Percentiles rank a stretch among this genome's conserved stretches.
phyloP scores from a whole-genome alignment of 192 early-diverging fungal species.

The Spizellomyces sp. region DNA sequence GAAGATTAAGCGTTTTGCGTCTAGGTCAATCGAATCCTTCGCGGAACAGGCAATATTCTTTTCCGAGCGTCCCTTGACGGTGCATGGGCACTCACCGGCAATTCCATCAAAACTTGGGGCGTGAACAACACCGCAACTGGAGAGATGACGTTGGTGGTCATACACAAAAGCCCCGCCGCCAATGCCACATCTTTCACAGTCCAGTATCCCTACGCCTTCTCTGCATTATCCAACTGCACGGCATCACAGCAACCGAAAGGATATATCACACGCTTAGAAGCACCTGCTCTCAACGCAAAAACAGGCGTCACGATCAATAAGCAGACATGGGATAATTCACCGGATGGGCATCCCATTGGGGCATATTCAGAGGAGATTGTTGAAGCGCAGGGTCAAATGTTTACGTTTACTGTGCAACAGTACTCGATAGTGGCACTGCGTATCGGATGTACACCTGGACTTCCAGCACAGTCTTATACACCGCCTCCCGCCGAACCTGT shows the following conservation, averaged over 20 bases:
- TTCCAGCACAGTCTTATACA: background rate
- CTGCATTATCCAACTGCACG: background rate
- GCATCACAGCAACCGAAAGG: conserved; percentile 4
- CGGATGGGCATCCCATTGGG: conserved; percentile 8
- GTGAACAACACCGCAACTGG: conserved; percentile 9
- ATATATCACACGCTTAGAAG: conserved; percentile 7
- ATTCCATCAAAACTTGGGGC: conserved; percentile 24
- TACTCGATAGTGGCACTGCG: conserved; percentile 9
- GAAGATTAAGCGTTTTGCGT: background rate
- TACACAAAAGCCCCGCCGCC: conserved; percentile 6
- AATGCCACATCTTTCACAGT: background rate
- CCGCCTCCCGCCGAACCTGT: no score
- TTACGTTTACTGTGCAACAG: background rate
- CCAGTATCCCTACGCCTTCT: background rate
- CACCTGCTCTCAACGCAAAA: conserved; percentile 5
- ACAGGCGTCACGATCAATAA: conserved; percentile 15
- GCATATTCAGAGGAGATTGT: conserved; percentile 17
- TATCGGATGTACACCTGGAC: conserved; percentile 15
- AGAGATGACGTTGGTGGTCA: conserved; percentile 5
- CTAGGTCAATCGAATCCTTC: conserved; percentile 13
- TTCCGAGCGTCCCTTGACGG: conserved; percentile 19
- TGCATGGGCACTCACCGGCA: conserved; percentile 17
- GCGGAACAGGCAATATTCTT: conserved; percentile 1
- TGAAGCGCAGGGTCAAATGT: background rate
- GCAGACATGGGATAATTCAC: conserved; percentile 23